phyloP scores from a whole-genome alignment of 2,329 filamentous ascomycete species.

The Cercospora sesami region DNA sequence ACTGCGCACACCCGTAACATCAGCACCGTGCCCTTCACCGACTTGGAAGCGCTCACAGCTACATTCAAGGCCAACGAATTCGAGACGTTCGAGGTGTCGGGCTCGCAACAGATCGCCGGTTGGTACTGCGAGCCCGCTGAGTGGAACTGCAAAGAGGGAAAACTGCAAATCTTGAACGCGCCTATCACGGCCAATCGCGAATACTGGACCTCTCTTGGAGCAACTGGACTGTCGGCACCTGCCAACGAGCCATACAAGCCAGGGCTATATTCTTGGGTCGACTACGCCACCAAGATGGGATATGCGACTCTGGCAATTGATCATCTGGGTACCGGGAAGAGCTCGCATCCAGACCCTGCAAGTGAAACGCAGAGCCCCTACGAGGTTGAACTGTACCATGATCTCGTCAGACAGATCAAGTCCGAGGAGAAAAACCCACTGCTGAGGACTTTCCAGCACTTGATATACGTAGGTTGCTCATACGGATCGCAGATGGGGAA shows the following conservation, averaged over 20 bases:
- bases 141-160: not conserved
- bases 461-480: conserved; percentile 18
- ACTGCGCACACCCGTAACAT: conserved; percentile 17
- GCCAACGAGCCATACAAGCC: conserved; percentile 14
- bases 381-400: conserved; percentile 20
- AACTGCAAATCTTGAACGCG: conserved; percentile 17
- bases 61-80: conserved; percentile 10
- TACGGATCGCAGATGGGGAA: conserved; percentile 20
- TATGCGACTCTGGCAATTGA: conserved; percentile 21
- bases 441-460: conserved; percentile 6
- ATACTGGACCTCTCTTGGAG: conserved; percentile 20
- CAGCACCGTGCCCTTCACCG: conserved; percentile 10
- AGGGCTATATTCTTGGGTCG: conserved; percentile 18
- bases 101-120: conserved; percentile 13
- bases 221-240: conserved; percentile 6
- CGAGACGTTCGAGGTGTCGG: conserved; percentile 9
- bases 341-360: conserved; percentile 20
- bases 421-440: conserved; percentile 4
- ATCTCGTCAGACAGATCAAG: conserved; percentile 15
- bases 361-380: conserved; percentile 18
- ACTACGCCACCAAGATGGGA: conserved; percentile 17
- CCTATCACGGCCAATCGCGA: conserved; percentile 20
- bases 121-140: conserved; percentile 19
- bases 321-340: conserved; percentile 17
- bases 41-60: conserved; percentile 12